Conservation (phyloP, 2,329 filamentous ascomycete species). For the Neonectria sp. region DNA sequence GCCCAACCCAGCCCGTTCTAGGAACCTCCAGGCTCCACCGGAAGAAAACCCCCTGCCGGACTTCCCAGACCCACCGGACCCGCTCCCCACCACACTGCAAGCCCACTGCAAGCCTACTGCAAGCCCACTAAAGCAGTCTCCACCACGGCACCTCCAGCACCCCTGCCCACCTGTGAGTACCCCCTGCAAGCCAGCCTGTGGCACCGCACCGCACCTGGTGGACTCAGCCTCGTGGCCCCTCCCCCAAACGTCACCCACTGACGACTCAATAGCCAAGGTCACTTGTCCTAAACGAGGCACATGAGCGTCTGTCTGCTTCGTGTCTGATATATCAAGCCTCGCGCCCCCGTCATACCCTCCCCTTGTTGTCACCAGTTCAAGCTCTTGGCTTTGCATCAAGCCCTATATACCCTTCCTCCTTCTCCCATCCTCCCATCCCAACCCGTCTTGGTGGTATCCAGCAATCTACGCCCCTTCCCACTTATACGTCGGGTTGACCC, state of each 20-base stretch:
- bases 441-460: constrained; percentile 7
- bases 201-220: constrained; percentile 30
- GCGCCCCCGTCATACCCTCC: constrained; percentile 42
- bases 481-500: constrained; percentile 30
- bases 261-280: constrained; percentile 53
- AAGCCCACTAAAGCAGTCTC: constrained; percentile 27
- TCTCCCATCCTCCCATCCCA: constrained; percentile 34
- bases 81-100: constrained; percentile 2
- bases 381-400: constrained; percentile 32
- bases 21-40: constrained; percentile 13
- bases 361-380: constrained; percentile 39
- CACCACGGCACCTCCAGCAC: constrained; percentile 40
- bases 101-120: constrained; percentile 21
- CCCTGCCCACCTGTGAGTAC: constrained; percentile 31
- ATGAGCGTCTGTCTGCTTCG: constrained; percentile 48
- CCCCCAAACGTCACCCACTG: constrained; percentile 59
- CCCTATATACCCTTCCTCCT: constrained; percentile 26
- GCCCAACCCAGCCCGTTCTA: constrained; percentile 25
- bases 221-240: constrained; percentile 59
- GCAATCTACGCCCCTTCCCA: constrained; percentile 2
- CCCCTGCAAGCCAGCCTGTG: constrained; percentile 38
- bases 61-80: constrained; percentile 20
- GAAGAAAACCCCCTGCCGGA: constrained; percentile 22
- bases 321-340: constrained; percentile 49
- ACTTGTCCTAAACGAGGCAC: constrained; percentile 50